Evolutionary conservation across 768 basidiomycete species (phyloP), one percentile per base, ranked within the genome.

Genomic region (Serendipita indica): DNA sequence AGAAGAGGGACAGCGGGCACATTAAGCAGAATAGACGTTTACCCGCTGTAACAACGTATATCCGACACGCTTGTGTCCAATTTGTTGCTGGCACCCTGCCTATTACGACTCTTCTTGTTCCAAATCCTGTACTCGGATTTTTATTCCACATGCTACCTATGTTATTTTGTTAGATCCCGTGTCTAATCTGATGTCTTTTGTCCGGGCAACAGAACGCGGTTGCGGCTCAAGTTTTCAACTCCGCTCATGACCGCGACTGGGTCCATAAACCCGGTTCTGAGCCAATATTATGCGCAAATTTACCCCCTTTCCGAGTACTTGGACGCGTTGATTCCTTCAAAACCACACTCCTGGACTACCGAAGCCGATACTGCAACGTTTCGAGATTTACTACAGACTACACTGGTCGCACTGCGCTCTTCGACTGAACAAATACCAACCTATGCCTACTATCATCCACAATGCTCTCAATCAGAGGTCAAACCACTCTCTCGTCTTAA

Each of bases 321-420:
- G 32, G 30, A 54, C 49, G 49, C 25, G 49, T 54, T 54, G n/a
- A 54, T 54, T 54, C 49, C 49, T 3, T 54, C 49, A 16, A 27
- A 28, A 27, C 12, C 10, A 27, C 22, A 54, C 32, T 16, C 22
- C 10, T 20, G 20, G 12, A 30, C 22, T 28, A 30, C 10, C 4
- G 49, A 27, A 22, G 12, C 22, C 32, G 49, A 54, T 28, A 18
- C 49, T 12, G 49, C 22, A 33, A 28, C 49, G 5, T 54, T 25
- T 54, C 49, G 32, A 28, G n/a, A 20, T 5, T 28, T 54, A n/a
- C 0, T 54, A 10, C 16, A 18, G 4, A 54, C 49, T 7, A 12
- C 49, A 7, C 25, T 27, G 16, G 49, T 54, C 10, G 49, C 25
- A 1, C 22, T 30, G 7, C 32, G n/a, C 25, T 7, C 32, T 30